phyloP scores from a whole-genome alignment of 305 asterid genomes.

The Vinca major region DNA sequence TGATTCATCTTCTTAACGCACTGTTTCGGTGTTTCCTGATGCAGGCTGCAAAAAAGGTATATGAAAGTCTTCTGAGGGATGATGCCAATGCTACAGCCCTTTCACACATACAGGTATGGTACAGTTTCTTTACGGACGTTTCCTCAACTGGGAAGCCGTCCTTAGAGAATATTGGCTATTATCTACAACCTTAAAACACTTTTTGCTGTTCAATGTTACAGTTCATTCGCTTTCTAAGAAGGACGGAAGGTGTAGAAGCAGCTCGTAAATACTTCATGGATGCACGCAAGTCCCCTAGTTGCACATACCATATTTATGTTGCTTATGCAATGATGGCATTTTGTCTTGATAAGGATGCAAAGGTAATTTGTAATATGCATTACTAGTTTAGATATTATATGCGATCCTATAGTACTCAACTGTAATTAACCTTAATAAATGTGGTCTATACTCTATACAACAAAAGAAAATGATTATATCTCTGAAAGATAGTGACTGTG shows the following conservation, averaged over 20 bases:
- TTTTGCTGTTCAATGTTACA: constrained; percentile 25
- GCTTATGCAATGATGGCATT: constrained; percentile 97
- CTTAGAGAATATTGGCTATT: not conserved
- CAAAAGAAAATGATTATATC: too few relatives aligned
- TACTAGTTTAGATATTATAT: constrained; percentile 1
- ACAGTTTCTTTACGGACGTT: not conserved
- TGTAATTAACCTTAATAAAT: not conserved
- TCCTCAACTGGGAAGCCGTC: not conserved
- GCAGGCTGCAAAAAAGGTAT: constrained; percentile 83
- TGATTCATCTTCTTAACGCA: constrained; percentile 5
- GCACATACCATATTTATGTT: constrained; percentile 92
- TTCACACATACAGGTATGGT: constrained; percentile 78
- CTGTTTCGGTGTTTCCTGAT: constrained; percentile 1
- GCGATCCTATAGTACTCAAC: not conserved
- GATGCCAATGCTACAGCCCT: constrained; percentile 64
- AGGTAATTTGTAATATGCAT: constrained; percentile 38
- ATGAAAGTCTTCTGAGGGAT: constrained; percentile 77
- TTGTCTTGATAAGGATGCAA: constrained; percentile 90
- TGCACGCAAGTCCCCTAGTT: constrained; percentile 82
- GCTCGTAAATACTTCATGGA: constrained; percentile 88
- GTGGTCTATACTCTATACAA: too few relatives aligned
- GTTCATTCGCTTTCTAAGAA: constrained; percentile 81
- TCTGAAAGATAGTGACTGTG: too few relatives aligned
- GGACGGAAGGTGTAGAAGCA: constrained; percentile 94
- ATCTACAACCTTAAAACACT: not conserved